Percentiles rank a stretch among this genome's conserved stretches.
Conservation (phyloP, 1,139 yeast species). For the Pichia sp. region DNA sequence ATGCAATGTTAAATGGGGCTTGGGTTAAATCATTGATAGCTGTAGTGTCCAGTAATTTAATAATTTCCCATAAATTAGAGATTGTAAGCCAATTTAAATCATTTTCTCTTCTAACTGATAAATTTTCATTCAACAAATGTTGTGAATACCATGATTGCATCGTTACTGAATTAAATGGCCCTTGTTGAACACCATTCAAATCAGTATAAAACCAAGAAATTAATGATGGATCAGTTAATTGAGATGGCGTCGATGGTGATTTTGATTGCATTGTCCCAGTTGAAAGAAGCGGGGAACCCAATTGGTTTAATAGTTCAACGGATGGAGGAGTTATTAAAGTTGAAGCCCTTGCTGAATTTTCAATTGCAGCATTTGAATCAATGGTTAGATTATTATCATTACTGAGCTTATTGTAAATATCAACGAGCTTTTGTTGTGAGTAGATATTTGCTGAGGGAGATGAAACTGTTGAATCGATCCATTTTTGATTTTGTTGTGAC, state of each 20-base stretch:
- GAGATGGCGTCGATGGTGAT: background rate
- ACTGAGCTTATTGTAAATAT: conserved; percentile 1
- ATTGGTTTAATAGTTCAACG: background rate
- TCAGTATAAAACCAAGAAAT: conserved; percentile 62
- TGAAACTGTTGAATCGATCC: background rate
- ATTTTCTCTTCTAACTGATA: conserved; percentile 51
- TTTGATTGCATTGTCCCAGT: background rate
- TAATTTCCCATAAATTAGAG: conserved; percentile 26
- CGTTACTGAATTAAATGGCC: conserved; percentile 67
- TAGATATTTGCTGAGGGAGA: background rate
- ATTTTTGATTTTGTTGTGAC: conserved; percentile 1
- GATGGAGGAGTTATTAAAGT: conserved; percentile 3
- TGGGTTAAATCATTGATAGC: conserved; percentile 15
- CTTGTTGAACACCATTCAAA: conserved; percentile 64
- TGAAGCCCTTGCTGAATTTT: conserved; percentile 7
- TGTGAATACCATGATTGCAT: conserved; percentile 77
- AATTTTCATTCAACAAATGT: conserved; percentile 52
- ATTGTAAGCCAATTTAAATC: conserved; percentile 38
- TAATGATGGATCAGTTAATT: background rate
- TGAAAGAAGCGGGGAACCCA: background rate
- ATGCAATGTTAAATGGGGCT: conserved; percentile 9
- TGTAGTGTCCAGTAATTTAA: conserved; percentile 22
- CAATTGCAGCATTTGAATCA: conserved; percentile 2
- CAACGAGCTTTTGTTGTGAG: conserved; percentile 1
- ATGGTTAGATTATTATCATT: background rate